Conservation (phyloP, 805 yeast genomes). For the Candida verbasci region DNA sequence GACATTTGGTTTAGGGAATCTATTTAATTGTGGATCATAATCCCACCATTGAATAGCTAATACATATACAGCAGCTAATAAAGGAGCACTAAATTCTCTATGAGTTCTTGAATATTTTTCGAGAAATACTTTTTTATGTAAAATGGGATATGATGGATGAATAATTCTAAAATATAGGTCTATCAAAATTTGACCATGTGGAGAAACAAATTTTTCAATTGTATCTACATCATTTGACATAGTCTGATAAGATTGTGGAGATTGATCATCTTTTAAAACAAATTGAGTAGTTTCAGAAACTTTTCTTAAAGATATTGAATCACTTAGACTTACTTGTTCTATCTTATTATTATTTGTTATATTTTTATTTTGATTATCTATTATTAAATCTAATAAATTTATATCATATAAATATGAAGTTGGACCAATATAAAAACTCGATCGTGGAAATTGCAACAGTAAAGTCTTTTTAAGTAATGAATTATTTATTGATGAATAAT, state of each 20-base stretch:
- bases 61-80: slow-evolving; percentile 85
- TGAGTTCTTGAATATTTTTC: slow-evolving; percentile 90
- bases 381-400: slow-evolving; percentile 59
- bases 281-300: slow-evolving; percentile 77
- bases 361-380: slow-evolving; percentile 24
- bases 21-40: slow-evolving; percentile 69
- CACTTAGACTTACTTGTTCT: slow-evolving; percentile 75
- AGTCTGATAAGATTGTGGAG: slow-evolving; percentile 60
- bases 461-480: slow-evolving; percentile 64
- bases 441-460: slow-evolving; percentile 82
- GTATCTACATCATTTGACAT: slow-evolving; percentile 78
- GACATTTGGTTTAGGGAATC: slow-evolving; percentile 75
- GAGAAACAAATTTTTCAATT: slow-evolving; percentile 83
- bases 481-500: slow-evolving; percentile 59
- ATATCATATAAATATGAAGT: slow-evolving; percentile 76
- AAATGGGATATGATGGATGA: slow-evolving; percentile 87
- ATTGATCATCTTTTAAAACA: slow-evolving; percentile 73
- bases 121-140: slow-evolving; percentile 85
- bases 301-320: slow-evolving; percentile 64
- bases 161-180: slow-evolving; percentile 79
- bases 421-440: slow-evolving; percentile 85
- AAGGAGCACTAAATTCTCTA: slow-evolving; percentile 86
- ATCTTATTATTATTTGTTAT: slow-evolving; percentile 37
- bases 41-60: slow-evolving; percentile 95
- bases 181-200: slow-evolving; percentile 79